phyloP scores from a whole-genome alignment of 495 filamentous ascomycete genomes.

The Lindgomyces ingoldianus region DNA sequence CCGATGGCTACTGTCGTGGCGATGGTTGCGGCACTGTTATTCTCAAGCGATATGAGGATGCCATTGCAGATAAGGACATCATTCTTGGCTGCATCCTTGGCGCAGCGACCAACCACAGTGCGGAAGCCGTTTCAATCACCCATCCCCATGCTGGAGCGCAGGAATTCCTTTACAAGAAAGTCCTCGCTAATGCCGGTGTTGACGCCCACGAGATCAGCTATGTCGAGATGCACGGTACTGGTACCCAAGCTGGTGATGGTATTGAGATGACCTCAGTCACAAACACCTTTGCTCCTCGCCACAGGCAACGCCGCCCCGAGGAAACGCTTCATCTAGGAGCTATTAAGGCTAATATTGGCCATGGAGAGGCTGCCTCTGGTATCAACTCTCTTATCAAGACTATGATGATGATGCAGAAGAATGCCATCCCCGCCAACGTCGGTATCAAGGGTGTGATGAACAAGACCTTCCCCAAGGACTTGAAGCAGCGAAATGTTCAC shows the following conservation, averaged over 20 bases:
- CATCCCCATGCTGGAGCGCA: conserved; percentile 55
- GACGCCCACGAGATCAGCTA: conserved; percentile 54
- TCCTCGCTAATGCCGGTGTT: conserved; percentile 50
- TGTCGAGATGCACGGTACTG: conserved; percentile 57
- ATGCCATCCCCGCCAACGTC: conserved; percentile 78
- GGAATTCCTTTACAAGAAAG: conserved; percentile 47
- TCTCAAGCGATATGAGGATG: conserved; percentile 54
- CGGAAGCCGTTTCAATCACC: conserved; percentile 50
- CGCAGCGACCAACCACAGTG: conserved; percentile 49
- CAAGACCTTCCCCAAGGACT: conserved; percentile 75
- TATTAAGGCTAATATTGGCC: conserved; percentile 86
- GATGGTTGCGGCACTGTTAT: conserved; percentile 51
- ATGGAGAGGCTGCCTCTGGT: conserved; percentile 87
- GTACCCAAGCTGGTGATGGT: conserved; percentile 50
- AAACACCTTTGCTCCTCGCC: conserved; percentile 74
- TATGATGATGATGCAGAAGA: conserved; percentile 82
- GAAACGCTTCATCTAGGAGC: conserved; percentile 80
- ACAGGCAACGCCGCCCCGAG: conserved; percentile 62
- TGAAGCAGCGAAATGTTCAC: conserved; percentile 64
- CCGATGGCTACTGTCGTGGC: conserved; percentile 54
- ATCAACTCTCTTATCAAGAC: conserved; percentile 81
- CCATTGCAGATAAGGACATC: conserved; percentile 52
- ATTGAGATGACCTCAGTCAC: conserved; percentile 54
- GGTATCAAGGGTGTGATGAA: conserved; percentile 86
- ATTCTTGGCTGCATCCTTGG: conserved; percentile 52